Conservation (phyloP, 2,329 filamentous ascomycete species). For the Epichloe elymi region DNA sequence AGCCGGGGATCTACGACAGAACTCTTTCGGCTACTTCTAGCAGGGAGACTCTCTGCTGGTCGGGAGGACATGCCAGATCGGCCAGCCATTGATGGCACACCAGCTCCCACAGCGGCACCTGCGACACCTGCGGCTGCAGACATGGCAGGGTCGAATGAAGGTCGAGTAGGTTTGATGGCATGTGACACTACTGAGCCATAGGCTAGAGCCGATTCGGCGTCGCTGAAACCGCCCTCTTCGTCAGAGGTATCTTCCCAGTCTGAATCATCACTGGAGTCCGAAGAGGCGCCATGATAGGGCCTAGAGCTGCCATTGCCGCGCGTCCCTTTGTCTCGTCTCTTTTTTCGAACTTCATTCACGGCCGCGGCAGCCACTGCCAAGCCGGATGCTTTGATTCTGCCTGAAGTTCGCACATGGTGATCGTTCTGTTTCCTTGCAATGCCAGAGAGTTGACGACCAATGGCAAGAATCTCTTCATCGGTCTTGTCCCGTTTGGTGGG, state of each 20-base stretch:
- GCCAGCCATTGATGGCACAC: slow-evolving; percentile 3
- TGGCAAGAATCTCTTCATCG: slow-evolving; percentile 43
- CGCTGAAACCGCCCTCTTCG: slow-evolving; percentile 23
- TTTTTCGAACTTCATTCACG: slow-evolving; percentile 28
- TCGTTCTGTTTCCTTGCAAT: slow-evolving; percentile 38
- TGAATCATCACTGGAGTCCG: slow-evolving; percentile 28
- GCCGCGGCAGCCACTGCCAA: slow-evolving; percentile 27
- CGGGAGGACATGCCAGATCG: not conserved
- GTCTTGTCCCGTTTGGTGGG: slow-evolving; percentile 25
- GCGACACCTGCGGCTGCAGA: slow-evolving; percentile 16
- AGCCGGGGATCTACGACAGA: slow-evolving; percentile 42
- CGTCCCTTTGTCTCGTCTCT: slow-evolving; percentile 19
- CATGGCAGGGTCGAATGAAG: slow-evolving; percentile 4
- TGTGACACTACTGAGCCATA: slow-evolving; percentile 19
- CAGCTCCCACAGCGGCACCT: slow-evolving; percentile 22
- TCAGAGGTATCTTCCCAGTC: slow-evolving; percentile 47
- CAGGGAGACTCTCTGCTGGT: slow-evolving; percentile 6
- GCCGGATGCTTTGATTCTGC: slow-evolving; percentile 13
- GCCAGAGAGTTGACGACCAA: slow-evolving; percentile 41
- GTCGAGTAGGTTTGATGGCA: slow-evolving; percentile 9
- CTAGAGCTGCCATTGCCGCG: slow-evolving; percentile 30
- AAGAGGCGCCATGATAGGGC: slow-evolving; percentile 18
- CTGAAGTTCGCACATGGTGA: slow-evolving; percentile 32
- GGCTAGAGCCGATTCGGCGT: slow-evolving; percentile 27
- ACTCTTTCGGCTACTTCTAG: slow-evolving; percentile 23